Base-by-base conservation (phyloP, 2,329 filamentous ascomycete species). In the Pseudonectria buxi region DNA sequence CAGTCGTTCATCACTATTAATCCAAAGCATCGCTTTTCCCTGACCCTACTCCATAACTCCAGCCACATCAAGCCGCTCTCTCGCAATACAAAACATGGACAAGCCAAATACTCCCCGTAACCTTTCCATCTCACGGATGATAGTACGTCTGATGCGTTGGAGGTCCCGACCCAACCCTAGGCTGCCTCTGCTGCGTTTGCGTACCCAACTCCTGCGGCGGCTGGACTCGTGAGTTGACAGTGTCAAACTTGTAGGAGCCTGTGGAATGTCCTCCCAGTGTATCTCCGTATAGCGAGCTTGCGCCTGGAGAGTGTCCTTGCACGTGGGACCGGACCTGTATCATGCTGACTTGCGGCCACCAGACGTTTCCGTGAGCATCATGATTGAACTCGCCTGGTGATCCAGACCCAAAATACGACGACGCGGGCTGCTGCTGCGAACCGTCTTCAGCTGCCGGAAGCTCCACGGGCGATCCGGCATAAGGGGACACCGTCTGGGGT, bases 341-440 rank as follows among this genome's bases (percentile, higher is more conserved):
- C 44, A 56, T 54, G 36, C 55, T 56, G 30, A 59, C 56, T 30
- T 60, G 56, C 12, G 56, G 56, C 36, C 54, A 34, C 59, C 58
- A 60, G 11, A 57, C 31, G 30, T 55, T 57, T 28, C 53, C 53
- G 28, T 58, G 47, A 13, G 46, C 50, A 38, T 59, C 56, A 13
- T 56, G 47, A 40, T 59, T 58, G 14, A 51, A 49, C 36, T 46
- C 45, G n/a, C 44, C 30, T 28, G 22, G 41, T 30, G 28, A 29
- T 18, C 25, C 33, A 16, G 45, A 33, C 29, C 40, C 43, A 10
- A 43, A 37, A 27, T 41, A 39, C 10, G 49, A 49, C 10, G 47
- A 46, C 24, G 26, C 14, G 18, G 18, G 18, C 9, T 22, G 18
- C 5, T 39, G 36, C 26, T 36, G 25, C 24, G 41, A 28, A 13